These are phyloP conservation scores for Alectoria sarmentosa DNA, from an alignment of 495 filamentous ascomycete genomes.

Conservation along the genomic window DNA sequence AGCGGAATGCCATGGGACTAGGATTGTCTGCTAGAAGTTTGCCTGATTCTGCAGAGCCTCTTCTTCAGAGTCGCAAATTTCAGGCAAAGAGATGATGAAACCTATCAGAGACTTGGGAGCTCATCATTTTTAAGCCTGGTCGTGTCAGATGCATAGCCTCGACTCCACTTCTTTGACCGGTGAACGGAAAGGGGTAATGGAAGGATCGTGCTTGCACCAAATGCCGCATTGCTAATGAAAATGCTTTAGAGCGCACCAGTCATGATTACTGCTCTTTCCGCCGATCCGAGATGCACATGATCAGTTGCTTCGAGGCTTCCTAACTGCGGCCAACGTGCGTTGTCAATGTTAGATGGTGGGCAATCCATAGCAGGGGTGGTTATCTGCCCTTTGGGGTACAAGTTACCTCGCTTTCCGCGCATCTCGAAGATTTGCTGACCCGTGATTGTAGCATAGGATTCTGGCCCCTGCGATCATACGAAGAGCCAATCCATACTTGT, in stretches of 20 bases:
- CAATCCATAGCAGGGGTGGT: not conserved
- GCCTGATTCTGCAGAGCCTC: constrained; percentile 5
- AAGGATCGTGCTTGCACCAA: constrained; percentile 2
- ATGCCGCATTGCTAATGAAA: not conserved
- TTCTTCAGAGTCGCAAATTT: not conserved
- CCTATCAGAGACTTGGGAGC: not conserved
- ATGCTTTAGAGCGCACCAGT: not conserved
- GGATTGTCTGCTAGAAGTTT: not conserved
- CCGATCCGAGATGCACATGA: not conserved
- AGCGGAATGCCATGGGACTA: not conserved
- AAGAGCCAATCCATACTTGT: not conserved
- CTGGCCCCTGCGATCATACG: not conserved
- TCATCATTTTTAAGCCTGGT: not conserved
- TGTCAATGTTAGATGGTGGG: not conserved
- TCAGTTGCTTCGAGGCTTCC: not conserved
- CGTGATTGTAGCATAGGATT: not conserved
- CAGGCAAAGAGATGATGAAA: not conserved
- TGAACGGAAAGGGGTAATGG: not conserved
- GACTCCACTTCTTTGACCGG: not conserved
- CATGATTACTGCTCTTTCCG: not conserved
- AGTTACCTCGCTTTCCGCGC: not conserved
- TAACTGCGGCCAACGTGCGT: not conserved
- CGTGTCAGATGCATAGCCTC: not conserved
- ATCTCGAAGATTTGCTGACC: not conserved
- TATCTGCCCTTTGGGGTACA: not conserved